These are phyloP conservation scores for Yamadazyma mexicana DNA, from an alignment of 1,139 yeast genomes.

Conservation along the genomic window DNA sequence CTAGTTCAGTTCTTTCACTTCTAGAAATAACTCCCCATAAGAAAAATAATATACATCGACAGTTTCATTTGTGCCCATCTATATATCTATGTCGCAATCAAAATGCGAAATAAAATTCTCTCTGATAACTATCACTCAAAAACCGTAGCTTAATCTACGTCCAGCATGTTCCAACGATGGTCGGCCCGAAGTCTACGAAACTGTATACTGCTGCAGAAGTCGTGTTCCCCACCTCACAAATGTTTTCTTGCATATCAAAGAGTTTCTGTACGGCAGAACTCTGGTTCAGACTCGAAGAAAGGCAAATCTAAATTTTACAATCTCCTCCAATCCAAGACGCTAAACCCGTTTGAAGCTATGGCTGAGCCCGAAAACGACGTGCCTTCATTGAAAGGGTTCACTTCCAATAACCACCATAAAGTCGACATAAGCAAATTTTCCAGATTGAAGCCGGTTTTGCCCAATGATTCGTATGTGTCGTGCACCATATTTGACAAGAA, in stretches of 20 bases:
- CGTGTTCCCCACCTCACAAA: no score
- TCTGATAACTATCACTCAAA: no score
- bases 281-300: no score
- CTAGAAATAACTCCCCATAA: neutral
- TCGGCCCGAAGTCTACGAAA: no score
- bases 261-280: neutral
- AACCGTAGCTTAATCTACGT: no score
- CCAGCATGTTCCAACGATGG: no score
- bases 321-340: neutral
- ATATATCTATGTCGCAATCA: no score
- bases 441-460: slow-evolving; percentile 55
- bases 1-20: slow-evolving; percentile 27
- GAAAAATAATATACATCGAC: neutral
- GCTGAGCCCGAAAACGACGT: slow-evolving; percentile 13
- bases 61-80: no score
- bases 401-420: slow-evolving; percentile 16
- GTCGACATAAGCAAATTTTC: slow-evolving; percentile 20
- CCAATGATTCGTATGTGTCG: slow-evolving; percentile 57
- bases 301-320: neutral
- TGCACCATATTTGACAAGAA: slow-evolving; percentile 72
- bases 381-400: slow-evolving; percentile 16
- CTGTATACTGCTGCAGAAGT: no score
- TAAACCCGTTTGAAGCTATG: slow-evolving; percentile 13
- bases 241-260: neutral
- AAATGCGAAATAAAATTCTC: no score